phyloP scores from a whole-genome alignment of 2,329 filamentous ascomycete species.

The Gremmenia infestans region DNA sequence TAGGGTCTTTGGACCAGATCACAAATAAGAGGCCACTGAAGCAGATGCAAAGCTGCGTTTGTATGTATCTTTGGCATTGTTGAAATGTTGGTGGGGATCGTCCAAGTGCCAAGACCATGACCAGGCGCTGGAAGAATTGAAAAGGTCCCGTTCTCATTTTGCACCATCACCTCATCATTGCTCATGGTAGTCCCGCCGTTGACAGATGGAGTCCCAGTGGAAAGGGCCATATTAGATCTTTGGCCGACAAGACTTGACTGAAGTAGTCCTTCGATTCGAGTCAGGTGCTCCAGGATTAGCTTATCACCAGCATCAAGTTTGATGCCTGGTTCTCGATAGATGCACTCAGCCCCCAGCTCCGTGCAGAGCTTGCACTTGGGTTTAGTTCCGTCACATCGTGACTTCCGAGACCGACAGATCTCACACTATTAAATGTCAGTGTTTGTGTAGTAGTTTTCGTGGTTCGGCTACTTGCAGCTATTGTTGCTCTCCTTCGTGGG shows the following conservation, averaged over 20 bases:
- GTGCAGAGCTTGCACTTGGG: slow-evolving; percentile 82
- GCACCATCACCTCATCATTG: slow-evolving; percentile 49
- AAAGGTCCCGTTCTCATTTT: slow-evolving; percentile 39
- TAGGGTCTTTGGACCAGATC: slow-evolving; percentile 73
- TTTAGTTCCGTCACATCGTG: slow-evolving; percentile 71
- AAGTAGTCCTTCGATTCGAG: slow-evolving; percentile 72
- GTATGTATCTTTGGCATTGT: slow-evolving; percentile 84
- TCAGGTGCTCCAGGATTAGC: slow-evolving; percentile 73
- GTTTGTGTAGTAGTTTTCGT: slow-evolving; percentile 4
- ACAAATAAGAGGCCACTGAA: slow-evolving; percentile 77
- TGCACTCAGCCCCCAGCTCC: slow-evolving; percentile 75
- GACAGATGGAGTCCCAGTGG: slow-evolving; percentile 59
- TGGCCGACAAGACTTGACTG: slow-evolving; percentile 59
- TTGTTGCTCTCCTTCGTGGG: slow-evolving; percentile 58
- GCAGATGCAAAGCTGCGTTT: slow-evolving; percentile 70
- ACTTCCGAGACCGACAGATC: slow-evolving; percentile 75
- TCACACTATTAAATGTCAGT: slow-evolving; percentile 54
- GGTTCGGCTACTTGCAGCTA: slow-evolving; percentile 48
- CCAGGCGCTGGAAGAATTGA: slow-evolving; percentile 57
- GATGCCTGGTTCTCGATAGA: slow-evolving; percentile 80
- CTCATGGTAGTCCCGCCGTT: slow-evolving; percentile 59
- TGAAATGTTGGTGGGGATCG: slow-evolving; percentile 63
- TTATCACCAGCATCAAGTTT: slow-evolving; percentile 85
- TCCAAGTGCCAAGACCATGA: slow-evolving; percentile 69
- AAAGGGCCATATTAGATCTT: slow-evolving; percentile 48